These are phyloP conservation scores for Umbelopsis isabellina DNA, from an alignment of 192 early-diverging fungal genomes.

Conservation along the genomic window DNA sequence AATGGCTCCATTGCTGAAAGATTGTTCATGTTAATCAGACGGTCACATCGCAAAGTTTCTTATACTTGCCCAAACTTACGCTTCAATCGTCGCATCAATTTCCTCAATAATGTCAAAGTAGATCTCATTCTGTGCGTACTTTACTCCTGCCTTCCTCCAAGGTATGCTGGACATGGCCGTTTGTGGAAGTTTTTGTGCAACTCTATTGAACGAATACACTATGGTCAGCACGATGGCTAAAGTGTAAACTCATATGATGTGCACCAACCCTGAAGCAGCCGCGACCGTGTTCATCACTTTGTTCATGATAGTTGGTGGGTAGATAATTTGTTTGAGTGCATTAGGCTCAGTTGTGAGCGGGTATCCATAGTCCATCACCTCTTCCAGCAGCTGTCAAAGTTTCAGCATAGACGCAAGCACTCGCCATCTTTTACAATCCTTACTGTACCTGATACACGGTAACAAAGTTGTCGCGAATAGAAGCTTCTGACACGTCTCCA, in stretches of 20 bases:
- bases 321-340: constrained; percentile 84
- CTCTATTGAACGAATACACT: constrained; percentile 33
- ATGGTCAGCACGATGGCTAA: background rate
- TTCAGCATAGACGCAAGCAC: too few relatives aligned
- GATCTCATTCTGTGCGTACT: constrained; percentile 91
- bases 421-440: too few relatives aligned
- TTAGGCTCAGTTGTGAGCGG: constrained; percentile 88
- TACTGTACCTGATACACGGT: constrained; percentile 77
- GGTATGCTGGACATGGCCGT: constrained; percentile 74
- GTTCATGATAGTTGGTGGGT: constrained; percentile 83
- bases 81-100: constrained; percentile 82
- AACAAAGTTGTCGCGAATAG: constrained; percentile 92
- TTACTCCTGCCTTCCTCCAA: constrained; percentile 86
- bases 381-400: constrained; percentile 74
- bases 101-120: constrained; percentile 93
- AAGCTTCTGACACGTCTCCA: constrained; percentile 76
- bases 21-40: background rate
- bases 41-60: background rate
- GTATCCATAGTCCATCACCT: constrained; percentile 92
- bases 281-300: constrained; percentile 87
- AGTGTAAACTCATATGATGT: background rate
- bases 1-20: constrained; percentile 60
- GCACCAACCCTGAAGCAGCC: constrained; percentile 47
- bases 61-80: constrained; percentile 40
- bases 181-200: constrained; percentile 60